Evolutionary conservation across 306 rosid species (phyloP).

Genomic region (Bauhinia variegata): DNA sequence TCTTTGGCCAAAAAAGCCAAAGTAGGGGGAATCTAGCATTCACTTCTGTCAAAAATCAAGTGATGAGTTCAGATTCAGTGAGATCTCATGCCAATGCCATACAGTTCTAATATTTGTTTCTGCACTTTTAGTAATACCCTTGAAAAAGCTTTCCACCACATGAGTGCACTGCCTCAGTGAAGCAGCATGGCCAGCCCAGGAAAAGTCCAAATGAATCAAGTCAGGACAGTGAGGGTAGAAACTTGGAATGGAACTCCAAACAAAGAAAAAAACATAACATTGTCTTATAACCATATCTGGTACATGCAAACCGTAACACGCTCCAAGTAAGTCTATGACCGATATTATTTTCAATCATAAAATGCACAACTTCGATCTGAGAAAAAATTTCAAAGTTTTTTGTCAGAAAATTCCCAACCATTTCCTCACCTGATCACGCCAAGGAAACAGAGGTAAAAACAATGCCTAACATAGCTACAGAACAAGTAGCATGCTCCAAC

Average conservation of each 20-base stretch:
- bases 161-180: slow-evolving; percentile 8
- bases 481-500: background rate
- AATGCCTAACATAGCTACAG: slow-evolving; percentile 3
- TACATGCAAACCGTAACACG: background rate
- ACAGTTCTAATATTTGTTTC: background rate
- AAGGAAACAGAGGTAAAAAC: background rate
- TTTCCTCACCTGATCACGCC: slow-evolving; percentile 8
- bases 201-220: background rate
- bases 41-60: slow-evolving; percentile 12
- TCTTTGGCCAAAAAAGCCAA: background rate
- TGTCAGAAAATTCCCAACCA: slow-evolving; percentile 28
- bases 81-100: slow-evolving; percentile 4
- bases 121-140: background rate
- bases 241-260: background rate
- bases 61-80: background rate
- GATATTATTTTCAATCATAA: slow-evolving; percentile 12
- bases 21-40: background rate
- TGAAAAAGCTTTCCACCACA: background rate
- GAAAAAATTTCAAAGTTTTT: background rate
- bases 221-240: background rate
- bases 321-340: background rate
- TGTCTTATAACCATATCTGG: background rate
- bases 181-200: background rate
- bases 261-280: slow-evolving; percentile 7
- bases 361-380: slow-evolving; percentile 22